Base-by-base conservation (phyloP, 2,329 filamentous ascomycete species). In the Dactylonectria estremocensis region DNA sequence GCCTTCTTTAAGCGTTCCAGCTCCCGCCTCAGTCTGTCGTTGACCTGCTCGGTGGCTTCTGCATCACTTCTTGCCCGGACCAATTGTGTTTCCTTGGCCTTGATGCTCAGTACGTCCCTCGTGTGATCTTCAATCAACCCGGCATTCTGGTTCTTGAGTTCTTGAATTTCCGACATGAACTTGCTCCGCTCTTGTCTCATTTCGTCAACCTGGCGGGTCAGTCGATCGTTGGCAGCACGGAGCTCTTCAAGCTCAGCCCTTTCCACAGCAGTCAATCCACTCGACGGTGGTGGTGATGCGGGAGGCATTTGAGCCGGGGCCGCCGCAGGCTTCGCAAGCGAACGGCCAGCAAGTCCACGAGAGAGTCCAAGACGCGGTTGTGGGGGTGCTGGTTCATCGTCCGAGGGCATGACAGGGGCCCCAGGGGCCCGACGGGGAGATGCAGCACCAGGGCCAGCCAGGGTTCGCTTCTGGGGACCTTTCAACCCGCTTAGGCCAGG, bases 51-150 rank as follows among this genome's bases (percentile, higher is more conserved):
- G 0, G 95, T 93, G 0, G 93, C 91, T 79, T 98, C 95, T 35
- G 92, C 93, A 77, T 99, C 96, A 72, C 93, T 95, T 61, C 95
- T 89, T 11, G 96, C 95, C 50, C 96, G 92, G 10, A 98, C 95
- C 5, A 99, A 88, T 76, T 99, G 96, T 3, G 96, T 98, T 81
- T 99, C 96, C 82, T 99, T 99, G 14, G 96, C 96, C 80, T 98
- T 98, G 83, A 99, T 97, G 74, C 95, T 96, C 48, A 99, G 86
- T 0, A 98, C 94, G 76, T 99, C 95, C 54, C 95, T 89, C 0
- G 96, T 99, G 80, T 98, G 95, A 76, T 98, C 95, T 81, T 99
- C 96, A 68, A 99, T 99, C 37, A 99, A 86, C 70, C 96, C 93
- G 24, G 96, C 96, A 77, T 99, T 99, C 79, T 98, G 94, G 76